phyloP scores from a whole-genome alignment of 331 rosid species.

The Spiraea crenata region DNA sequence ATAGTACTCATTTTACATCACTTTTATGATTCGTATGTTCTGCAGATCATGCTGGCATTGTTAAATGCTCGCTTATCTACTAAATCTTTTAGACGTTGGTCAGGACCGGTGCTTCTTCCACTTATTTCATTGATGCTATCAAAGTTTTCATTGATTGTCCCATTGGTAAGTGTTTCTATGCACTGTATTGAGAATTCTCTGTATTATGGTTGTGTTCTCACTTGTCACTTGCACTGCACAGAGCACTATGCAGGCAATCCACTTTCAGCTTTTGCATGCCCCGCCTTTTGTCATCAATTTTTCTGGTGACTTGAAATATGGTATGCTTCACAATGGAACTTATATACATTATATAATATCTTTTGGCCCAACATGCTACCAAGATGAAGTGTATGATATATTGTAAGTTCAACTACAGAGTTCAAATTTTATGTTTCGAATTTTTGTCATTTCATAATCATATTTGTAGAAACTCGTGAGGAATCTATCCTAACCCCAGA shows the following conservation, averaged over 20 bases:
- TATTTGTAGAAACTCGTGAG: neutral
- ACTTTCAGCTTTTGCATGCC: slow-evolving; percentile 81
- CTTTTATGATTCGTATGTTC: slow-evolving; percentile 14
- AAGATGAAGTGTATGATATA: neutral
- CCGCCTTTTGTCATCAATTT: slow-evolving; percentile 66
- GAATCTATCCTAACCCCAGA: slow-evolving; percentile 20
- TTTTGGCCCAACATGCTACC: neutral
- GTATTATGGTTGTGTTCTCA: slow-evolving; percentile 17
- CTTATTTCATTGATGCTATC: slow-evolving; percentile 83
- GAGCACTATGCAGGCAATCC: slow-evolving; percentile 80
- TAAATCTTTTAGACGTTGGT: slow-evolving; percentile 69
- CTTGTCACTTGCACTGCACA: slow-evolving; percentile 32
- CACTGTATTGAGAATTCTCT: slow-evolving; percentile 10
- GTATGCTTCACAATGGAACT: slow-evolving; percentile 35
- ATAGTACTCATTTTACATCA: slow-evolving; percentile 17
- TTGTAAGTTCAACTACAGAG: neutral
- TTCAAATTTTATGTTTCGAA: neutral
- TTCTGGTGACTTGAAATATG: slow-evolving; percentile 87
- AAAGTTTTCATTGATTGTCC: slow-evolving; percentile 80
- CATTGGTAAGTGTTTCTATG: slow-evolving; percentile 57
- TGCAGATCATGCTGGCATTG: slow-evolving; percentile 70
- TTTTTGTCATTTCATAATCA: neutral
- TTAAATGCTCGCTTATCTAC: slow-evolving; percentile 86
- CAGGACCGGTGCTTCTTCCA: slow-evolving; percentile 65
- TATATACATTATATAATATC: neutral